Evolutionary conservation across 441 rosid species (phyloP).

Genomic region (Daphne laureola): DNA sequence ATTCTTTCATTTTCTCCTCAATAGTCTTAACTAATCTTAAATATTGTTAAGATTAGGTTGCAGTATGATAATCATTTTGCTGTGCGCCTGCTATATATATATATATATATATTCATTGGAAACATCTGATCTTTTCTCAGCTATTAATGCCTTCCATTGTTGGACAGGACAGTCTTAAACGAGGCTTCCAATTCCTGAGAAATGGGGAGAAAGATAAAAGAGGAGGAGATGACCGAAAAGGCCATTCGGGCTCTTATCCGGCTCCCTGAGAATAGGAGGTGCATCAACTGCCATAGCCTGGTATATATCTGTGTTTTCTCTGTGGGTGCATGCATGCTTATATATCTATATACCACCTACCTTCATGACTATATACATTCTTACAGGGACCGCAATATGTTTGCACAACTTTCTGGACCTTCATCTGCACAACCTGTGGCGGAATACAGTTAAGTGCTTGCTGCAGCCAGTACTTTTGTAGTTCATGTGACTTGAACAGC

Average conservation of each 20-base stretch:
- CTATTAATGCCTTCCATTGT: constrained; percentile 3
- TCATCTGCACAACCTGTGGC: constrained; percentile 85
- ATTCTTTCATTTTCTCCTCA: no score
- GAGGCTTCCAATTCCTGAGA: background rate
- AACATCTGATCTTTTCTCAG: no score
- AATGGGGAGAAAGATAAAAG: constrained; percentile 54
- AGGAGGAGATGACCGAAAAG: constrained; percentile 67
- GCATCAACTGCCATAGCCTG: constrained; percentile 80
- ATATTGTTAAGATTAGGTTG: no score
- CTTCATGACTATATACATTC: background rate
- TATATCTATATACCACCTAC: background rate
- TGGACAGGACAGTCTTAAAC: constrained; percentile 1
- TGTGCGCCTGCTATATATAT: no score
- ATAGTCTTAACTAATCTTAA: no score
- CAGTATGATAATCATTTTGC: no score
- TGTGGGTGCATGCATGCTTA: no score
- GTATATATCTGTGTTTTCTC: constrained; percentile 19
- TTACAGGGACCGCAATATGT: constrained; percentile 92
- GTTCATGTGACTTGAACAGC: background rate
- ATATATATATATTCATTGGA: no score
- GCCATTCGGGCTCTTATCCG: constrained; percentile 60
- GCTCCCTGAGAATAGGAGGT: constrained; percentile 70
- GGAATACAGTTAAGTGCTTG: constrained; percentile 65
- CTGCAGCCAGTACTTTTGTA: background rate
- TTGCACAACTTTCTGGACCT: constrained; percentile 82